Percentiles rank a stretch among this genome's conserved stretches.
Conservation (phyloP, 2,329 filamentous ascomycete species). For the Pseudogymnoascus sp. region DNA sequence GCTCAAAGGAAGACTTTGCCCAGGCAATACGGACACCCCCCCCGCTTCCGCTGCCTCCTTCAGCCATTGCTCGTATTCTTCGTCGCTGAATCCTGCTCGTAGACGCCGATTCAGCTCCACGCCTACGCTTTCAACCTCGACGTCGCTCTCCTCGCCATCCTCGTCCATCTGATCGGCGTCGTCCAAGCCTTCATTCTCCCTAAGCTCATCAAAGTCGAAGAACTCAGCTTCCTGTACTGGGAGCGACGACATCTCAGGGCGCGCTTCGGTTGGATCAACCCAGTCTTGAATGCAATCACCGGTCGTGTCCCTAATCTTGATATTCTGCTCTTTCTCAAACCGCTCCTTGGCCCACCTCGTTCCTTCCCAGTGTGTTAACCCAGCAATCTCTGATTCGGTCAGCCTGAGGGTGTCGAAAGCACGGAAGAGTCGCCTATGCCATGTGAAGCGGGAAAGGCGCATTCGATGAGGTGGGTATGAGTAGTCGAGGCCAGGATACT, state of each 20-base stretch:
- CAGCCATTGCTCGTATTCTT: slow-evolving; percentile 68
- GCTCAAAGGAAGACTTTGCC: slow-evolving; percentile 31
- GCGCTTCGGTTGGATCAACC: slow-evolving; percentile 39
- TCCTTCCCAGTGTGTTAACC: slow-evolving; percentile 73
- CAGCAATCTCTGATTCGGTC: slow-evolving; percentile 61
- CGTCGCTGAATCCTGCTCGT: slow-evolving; percentile 57
- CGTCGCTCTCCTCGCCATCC: slow-evolving; percentile 44
- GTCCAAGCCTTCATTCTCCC: slow-evolving; percentile 30
- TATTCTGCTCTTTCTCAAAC: slow-evolving; percentile 67
- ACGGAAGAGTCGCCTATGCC: slow-evolving; percentile 68
- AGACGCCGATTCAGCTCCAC: slow-evolving; percentile 57
- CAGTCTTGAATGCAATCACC: slow-evolving; percentile 59
- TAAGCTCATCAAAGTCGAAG: slow-evolving; percentile 30
- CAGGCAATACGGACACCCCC: slow-evolving; percentile 41
- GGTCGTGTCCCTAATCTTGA: slow-evolving; percentile 63
- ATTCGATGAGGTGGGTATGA: slow-evolving; percentile 64
- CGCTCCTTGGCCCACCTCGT: slow-evolving; percentile 76
- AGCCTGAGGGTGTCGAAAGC: slow-evolving; percentile 64
- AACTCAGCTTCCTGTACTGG: slow-evolving; percentile 19
- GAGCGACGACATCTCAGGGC: slow-evolving; percentile 13
- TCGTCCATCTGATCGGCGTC: slow-evolving; percentile 31
- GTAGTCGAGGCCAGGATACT: slow-evolving; percentile 77
- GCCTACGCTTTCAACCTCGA: slow-evolving; percentile 51
- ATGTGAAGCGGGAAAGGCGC: slow-evolving; percentile 68
- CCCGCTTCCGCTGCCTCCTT: slow-evolving; percentile 62